phyloP scores from a whole-genome alignment of 352 stramenopile species.

The Pythium brassicae region DNA sequence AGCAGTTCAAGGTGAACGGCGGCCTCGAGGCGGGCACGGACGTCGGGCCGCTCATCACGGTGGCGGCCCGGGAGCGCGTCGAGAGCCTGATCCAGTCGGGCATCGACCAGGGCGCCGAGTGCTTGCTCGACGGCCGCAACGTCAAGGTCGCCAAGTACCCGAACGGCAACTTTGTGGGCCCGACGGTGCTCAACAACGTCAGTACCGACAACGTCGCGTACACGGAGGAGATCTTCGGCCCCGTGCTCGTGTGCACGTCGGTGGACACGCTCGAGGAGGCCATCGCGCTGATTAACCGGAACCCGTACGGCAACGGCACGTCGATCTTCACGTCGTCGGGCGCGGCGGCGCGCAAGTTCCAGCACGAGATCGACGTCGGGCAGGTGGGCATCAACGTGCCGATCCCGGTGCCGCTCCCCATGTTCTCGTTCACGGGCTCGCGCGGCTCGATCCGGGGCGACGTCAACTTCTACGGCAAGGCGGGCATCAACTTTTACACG shows the following conservation, averaged over 20 bases:
- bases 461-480: constrained; percentile 97
- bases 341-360: constrained; percentile 94
- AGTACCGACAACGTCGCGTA: constrained; percentile 87
- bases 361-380: constrained; percentile 95
- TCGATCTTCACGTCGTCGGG: constrained; percentile 96
- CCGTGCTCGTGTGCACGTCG: constrained; percentile 89
- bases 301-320: constrained; percentile 96
- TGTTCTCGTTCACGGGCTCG: constrained; percentile 98
- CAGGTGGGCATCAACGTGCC: constrained; percentile 97
- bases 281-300: constrained; percentile 94
- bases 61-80: constrained; percentile 83
- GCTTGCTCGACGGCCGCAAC: constrained; percentile 91
- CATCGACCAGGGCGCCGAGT: constrained; percentile 86
- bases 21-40: constrained; percentile 71
- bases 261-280: constrained; percentile 95
- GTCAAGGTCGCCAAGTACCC: constrained; percentile 89
- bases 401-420: constrained; percentile 96
- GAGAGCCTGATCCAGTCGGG: constrained; percentile 87
- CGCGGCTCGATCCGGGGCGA: constrained; percentile 93
- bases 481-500: constrained; percentile 97
- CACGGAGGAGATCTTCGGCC: constrained; percentile 97
- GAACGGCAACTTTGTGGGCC: constrained; percentile 95
- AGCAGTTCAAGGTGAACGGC: constrained; percentile 90
- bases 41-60: constrained; percentile 89
- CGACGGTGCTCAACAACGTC: constrained; percentile 89